These are phyloP conservation scores for Hymenoscyphus repandus DNA, from an alignment of 2,329 filamentous ascomycete genomes.

Conservation along the genomic window DNA sequence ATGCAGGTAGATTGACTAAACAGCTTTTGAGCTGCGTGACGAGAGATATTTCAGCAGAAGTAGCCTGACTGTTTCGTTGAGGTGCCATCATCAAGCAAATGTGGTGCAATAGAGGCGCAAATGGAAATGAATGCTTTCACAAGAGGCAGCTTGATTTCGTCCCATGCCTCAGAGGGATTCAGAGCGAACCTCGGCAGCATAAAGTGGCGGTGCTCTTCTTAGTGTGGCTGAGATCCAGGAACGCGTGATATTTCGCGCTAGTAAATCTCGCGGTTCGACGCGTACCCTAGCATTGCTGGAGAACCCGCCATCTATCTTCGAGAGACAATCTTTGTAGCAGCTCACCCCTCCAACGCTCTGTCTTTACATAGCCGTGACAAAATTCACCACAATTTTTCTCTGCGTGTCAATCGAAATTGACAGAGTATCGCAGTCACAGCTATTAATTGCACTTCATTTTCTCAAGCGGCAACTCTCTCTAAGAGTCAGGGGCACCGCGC, in stretches of 20 bases:
- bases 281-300: not conserved
- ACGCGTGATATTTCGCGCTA: not conserved
- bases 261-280: not conserved
- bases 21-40: slow-evolving; percentile 78
- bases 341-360: too few relatives aligned
- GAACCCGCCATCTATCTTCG: too few relatives aligned
- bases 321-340: too few relatives aligned
- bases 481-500: slow-evolving; percentile 24
- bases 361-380: too few relatives aligned
- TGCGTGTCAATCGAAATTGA: too few relatives aligned
- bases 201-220: not conserved
- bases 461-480: too few relatives aligned
- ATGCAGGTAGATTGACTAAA: slow-evolving; percentile 83
- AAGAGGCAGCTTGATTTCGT: not conserved
- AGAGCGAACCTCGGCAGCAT: too few relatives aligned
- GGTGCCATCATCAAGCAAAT: slow-evolving; percentile 19
- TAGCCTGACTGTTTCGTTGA: slow-evolving; percentile 50
- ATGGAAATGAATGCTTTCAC: not conserved
- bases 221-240: not conserved
- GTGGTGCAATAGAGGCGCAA: not conserved
- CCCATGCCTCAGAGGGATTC: not conserved
- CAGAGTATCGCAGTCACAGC: too few relatives aligned
- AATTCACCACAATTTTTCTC: too few relatives aligned
- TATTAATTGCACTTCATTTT: too few relatives aligned
- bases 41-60: slow-evolving; percentile 76